Conservation (phyloP, 305 asterid genomes). For the Plantago lanceolata region DNA sequence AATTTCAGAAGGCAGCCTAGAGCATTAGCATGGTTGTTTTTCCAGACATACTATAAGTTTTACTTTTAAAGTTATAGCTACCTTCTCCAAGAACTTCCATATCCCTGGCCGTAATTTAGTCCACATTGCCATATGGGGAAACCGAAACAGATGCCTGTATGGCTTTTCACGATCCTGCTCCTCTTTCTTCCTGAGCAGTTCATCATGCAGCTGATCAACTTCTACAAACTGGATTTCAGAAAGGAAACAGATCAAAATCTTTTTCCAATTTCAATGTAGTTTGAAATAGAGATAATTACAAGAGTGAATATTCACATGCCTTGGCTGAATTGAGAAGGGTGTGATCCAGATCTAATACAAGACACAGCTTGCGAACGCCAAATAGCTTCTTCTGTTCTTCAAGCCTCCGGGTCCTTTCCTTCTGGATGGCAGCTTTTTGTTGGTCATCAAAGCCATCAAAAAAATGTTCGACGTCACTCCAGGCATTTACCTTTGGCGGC, state of each 20-base stretch:
- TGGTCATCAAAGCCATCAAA: conserved; percentile 82
- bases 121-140: conserved; percentile 99
- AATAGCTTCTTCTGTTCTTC: conserved; percentile 90
- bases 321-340: conserved; percentile 94
- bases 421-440: conserved; percentile 88
- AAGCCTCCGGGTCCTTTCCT: conserved; percentile 85
- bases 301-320: conserved; percentile 39
- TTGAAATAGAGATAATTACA: conserved; percentile 6
- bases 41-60: too few species aligned
- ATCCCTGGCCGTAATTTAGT: conserved; percentile 96
- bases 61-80: conserved; percentile 10
- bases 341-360: conserved; percentile 95
- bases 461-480: conserved; percentile 79
- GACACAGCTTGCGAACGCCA: conserved; percentile 77
- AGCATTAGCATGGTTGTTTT: too few species aligned
- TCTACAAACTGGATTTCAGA: conserved; percentile 66
- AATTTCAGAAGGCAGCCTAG: background rate
- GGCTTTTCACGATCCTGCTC: conserved; percentile 87
- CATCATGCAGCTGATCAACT: conserved; percentile 79
- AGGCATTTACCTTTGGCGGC: conserved; percentile 61
- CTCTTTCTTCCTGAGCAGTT: conserved; percentile 85
- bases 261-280: background rate
- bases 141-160: conserved; percentile 78
- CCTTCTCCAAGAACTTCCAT: conserved; percentile 98
- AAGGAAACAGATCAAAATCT: conserved; percentile 21